Conservation (phyloP, 1,284 basidiomycete species). For the Vanrija pseudolonga region DNA sequence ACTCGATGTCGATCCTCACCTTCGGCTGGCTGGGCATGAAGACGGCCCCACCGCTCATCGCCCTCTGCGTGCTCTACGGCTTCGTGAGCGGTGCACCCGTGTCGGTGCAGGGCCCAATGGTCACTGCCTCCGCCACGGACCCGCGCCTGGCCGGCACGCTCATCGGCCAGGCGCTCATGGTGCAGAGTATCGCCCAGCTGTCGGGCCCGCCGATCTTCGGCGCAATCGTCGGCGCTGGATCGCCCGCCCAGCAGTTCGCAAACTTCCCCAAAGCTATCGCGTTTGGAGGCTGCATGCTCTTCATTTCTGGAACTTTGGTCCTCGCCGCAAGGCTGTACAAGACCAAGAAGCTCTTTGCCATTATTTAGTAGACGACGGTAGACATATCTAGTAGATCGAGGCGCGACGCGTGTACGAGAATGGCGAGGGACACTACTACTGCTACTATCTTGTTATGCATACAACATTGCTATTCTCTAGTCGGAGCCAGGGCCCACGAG, state of each 20-base stretch:
- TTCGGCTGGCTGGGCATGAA: conserved; percentile 35
- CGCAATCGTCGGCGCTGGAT: conserved; percentile 32
- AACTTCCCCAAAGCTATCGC: conserved; percentile 29
- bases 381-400: not conserved
- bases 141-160: conserved; percentile 37
- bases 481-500: not conserved
- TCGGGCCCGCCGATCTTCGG: conserved; percentile 37
- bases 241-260: conserved; percentile 15
- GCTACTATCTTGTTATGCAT: not conserved
- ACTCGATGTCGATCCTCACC: conserved; percentile 25
- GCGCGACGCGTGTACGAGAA: no score
- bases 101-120: conserved; percentile 35
- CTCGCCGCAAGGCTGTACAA: conserved; percentile 10
- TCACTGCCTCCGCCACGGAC: conserved; percentile 26
- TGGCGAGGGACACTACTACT: not conserved
- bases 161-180: conserved; percentile 37
- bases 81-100: conserved; percentile 33
- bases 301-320: conserved; percentile 11
- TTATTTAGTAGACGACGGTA: conserved; percentile 7
- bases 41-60: conserved; percentile 21
- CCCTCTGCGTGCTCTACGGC: conserved; percentile 34
- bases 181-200: conserved; percentile 33
- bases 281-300: conserved; percentile 25
- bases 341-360: conserved; percentile 12
- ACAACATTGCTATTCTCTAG: conserved; percentile 2